phyloP scores from a whole-genome alignment of 177 flowering plant species.

The Telopea speciosissima region DNA sequence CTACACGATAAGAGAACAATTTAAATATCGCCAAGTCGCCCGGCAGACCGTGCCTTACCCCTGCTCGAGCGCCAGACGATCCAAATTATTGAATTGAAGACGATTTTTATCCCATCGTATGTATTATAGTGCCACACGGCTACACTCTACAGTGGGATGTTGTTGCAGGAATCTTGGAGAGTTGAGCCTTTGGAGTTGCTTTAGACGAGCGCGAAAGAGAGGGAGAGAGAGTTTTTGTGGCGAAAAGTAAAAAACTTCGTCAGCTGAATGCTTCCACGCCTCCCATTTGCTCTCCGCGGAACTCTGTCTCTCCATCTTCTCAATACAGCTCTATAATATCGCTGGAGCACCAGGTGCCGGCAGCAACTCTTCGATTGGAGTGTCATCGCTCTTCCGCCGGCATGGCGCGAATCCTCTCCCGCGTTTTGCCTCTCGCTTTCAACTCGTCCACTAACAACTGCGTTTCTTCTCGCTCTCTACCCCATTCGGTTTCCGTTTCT shows the following conservation, averaged over 20 bases:
- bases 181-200: not conserved
- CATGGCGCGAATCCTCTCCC: constrained; percentile 16
- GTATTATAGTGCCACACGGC: too few relatives aligned
- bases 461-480: constrained; percentile 6
- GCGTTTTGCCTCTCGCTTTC: constrained; percentile 15
- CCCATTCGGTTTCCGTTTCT: constrained; percentile 3
- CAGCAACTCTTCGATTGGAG: constrained; percentile 7
- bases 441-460: constrained; percentile 4
- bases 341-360: constrained; percentile 6
- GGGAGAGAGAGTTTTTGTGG: not conserved
- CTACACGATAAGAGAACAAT: too few relatives aligned
- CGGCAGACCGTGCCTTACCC: too few relatives aligned
- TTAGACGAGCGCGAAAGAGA: not conserved
- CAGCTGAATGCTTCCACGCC: constrained; percentile 11
- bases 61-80: too few relatives aligned
- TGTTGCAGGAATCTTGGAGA: not conserved
- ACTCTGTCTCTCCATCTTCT: not conserved
- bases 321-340: constrained; percentile 2
- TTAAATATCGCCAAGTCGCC: too few relatives aligned
- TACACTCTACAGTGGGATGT: not conserved
- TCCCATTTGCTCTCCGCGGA: constrained; percentile 4
- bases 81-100: too few relatives aligned
- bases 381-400: constrained; percentile 4
- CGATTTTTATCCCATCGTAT: too few relatives aligned
- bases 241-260: not conserved